Base-by-base conservation (phyloP, 305 asterid species). In the Fraxinus angustifolia region DNA sequence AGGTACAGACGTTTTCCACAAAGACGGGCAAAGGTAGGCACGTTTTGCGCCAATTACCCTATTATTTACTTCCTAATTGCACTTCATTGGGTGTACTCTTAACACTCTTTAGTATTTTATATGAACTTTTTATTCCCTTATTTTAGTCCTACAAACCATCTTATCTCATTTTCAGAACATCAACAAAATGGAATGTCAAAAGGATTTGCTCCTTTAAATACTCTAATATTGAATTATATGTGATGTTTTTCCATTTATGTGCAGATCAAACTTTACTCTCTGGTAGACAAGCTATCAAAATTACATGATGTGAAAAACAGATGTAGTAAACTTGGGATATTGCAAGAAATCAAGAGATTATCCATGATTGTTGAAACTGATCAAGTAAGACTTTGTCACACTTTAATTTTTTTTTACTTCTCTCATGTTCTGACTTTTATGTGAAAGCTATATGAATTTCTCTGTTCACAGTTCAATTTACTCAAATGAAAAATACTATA, bases 341-440 rank as follows among this genome's bases (percentile, higher is more conserved):
- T 92, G 86, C 85, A 72, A 84, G 79, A 89, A 72, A 68, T 82
- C 72, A 81, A 88, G 79, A 77, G 88, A 73, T 80, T 88, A 81
- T 84, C 87, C 6, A 74, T 90, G 10, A 75, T 91, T 75, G 87
- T 92, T 33, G 94, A 92, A 83, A 89, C 90, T 82, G 26, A 23
- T 23, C 97, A 95, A 77, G 97, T 90, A 89, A 89, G 81, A 73
- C 28, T 19, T 84, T 35, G 10, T 50, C 2, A 56, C 56, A 21
- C 31, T 48, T 62, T 1, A 72, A 76, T 3, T 78, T 38, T 38
- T 38, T 38, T 38, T 38, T 23, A 35, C 42, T 36, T 36, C 11
- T 38, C 11, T 38, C 45, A 38, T 38, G 45, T 38, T 38, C 11
- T 38, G 33, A 8, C 67, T 42, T 77, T 62, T 34, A 8, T 19